Conservation (phyloP, 129 eudicot species). For the Flaveria brownii region DNA sequence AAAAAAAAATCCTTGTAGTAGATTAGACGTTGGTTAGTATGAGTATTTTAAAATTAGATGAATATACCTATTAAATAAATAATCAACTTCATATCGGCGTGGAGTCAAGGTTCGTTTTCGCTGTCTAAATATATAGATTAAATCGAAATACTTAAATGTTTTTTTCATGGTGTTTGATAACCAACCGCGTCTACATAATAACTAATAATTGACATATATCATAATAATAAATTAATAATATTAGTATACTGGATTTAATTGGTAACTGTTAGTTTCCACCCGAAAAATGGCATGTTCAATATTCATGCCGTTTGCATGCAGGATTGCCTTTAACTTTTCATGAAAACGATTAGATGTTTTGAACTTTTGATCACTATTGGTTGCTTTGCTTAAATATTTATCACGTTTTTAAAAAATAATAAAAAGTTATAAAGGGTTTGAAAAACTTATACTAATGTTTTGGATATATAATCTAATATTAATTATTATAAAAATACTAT, state of each 20-base stretch:
- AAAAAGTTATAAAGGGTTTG: neutral
- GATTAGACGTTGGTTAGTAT: neutral
- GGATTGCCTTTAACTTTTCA: neutral
- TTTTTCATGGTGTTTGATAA: conserved; percentile 24
- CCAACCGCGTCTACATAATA: conserved; percentile 15
- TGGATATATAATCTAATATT: too few species aligned
- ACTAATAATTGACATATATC: neutral
- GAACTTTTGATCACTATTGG: neutral
- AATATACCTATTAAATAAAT: neutral
- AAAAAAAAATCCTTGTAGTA: neutral
- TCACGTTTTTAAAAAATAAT: neutral
- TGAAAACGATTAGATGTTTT: conserved; percentile 12
- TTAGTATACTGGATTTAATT: neutral
- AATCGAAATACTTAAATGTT: neutral
- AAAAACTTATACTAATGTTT: too few species aligned
- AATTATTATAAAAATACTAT: too few species aligned
- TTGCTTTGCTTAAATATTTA: neutral
- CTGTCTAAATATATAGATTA: neutral
- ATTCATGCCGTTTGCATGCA: conserved; percentile 19
- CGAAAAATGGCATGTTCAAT: neutral
- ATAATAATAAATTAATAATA: neutral
- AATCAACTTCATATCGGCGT: neutral
- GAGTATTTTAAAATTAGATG: neutral
- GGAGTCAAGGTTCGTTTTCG: conserved; percentile 13
- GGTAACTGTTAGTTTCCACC: conserved; percentile 5